phyloP scores from a whole-genome alignment of 1,284 basidiomycete species.

The Athelia sp. region DNA sequence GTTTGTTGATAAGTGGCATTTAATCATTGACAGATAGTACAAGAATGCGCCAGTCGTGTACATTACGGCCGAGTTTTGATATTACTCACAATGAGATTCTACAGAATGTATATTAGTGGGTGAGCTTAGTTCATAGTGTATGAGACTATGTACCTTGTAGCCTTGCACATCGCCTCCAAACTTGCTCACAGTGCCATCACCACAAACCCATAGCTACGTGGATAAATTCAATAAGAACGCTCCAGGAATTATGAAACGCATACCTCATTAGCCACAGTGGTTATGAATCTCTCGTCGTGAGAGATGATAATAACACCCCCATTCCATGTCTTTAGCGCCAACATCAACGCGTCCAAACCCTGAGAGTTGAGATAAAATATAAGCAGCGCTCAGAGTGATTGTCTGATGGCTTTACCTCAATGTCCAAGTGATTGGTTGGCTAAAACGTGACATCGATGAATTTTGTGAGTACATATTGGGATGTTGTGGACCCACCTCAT shows the following conservation, averaged over 20 bases:
- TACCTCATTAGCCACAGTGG: constrained; percentile 76
- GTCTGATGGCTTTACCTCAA: constrained; percentile 50
- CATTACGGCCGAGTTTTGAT: constrained; percentile 62
- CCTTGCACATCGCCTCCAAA: constrained; percentile 88
- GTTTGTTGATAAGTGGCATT: too few species aligned
- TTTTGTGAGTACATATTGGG: constrained; percentile 5
- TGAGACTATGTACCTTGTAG: constrained; percentile 69
- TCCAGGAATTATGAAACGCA: constrained; percentile 8
- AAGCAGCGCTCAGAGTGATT: constrained; percentile 1
- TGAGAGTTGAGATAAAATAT: constrained; percentile 20
- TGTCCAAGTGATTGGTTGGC: constrained; percentile 98
- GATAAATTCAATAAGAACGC: constrained; percentile 2
- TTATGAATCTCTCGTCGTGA: constrained; percentile 93
- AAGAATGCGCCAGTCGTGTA: neutral
- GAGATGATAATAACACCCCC: constrained; percentile 95
- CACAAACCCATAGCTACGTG: constrained; percentile 83
- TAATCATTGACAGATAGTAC: too few species aligned
- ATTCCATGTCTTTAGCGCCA: constrained; percentile 85
- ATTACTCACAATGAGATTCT: constrained; percentile 79
- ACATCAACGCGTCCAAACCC: constrained; percentile 95
- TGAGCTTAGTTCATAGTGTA: too few species aligned
- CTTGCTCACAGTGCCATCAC: constrained; percentile 77
- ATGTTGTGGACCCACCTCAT: constrained; percentile 59
- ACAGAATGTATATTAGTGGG: constrained; percentile 10
- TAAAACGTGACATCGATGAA: too few species aligned